phyloP scores from a whole-genome alignment of 2,329 filamentous ascomycete species.

The Claviceps spartinae region DNA sequence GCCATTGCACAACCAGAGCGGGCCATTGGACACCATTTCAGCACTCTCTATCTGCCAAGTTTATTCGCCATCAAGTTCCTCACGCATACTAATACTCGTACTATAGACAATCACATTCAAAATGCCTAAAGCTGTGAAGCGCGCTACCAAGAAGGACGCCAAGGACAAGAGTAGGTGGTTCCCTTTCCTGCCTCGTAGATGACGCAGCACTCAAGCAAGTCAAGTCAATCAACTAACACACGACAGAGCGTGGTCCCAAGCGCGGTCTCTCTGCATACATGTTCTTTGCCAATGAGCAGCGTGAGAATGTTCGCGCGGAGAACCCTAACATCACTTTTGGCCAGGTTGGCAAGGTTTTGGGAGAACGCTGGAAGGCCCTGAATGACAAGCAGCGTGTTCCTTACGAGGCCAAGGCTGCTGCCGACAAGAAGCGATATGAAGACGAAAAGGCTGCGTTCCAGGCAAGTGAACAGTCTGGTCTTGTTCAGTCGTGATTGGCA shows the following conservation, averaged over 20 bases:
- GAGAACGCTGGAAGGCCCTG: constrained; percentile 96
- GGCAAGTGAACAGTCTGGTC: constrained; percentile 38
- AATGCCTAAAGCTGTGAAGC: constrained; percentile 47
- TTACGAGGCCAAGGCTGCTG: constrained; percentile 91
- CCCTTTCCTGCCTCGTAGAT: not conserved
- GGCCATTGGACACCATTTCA: too few species aligned
- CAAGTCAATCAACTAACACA: constrained; percentile 20
- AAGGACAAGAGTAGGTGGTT: constrained; percentile 47
- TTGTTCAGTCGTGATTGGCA: too few species aligned
- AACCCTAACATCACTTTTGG: constrained; percentile 97
- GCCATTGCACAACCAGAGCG: not conserved
- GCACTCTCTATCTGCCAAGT: too few species aligned
- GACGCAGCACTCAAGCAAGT: not conserved
- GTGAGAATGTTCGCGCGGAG: constrained; percentile 94
- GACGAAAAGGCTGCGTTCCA: constrained; percentile 93
- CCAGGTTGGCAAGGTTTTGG: constrained; percentile 96
- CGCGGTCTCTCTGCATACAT: constrained; percentile 98
- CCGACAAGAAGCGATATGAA: constrained; percentile 98
- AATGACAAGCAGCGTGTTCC: constrained; percentile 84
- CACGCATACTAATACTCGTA: constrained; percentile 5
- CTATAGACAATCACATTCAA: constrained; percentile 22
- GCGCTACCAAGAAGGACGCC: constrained; percentile 40
- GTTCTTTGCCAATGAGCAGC: constrained; percentile 99
- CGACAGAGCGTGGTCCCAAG: constrained; percentile 59
- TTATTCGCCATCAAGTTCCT: not conserved